Percentiles rank a stretch among this genome's conserved stretches.
Conservation (phyloP, 805 yeast genomes). For the Metschnikowia drakensbergensis region DNA sequence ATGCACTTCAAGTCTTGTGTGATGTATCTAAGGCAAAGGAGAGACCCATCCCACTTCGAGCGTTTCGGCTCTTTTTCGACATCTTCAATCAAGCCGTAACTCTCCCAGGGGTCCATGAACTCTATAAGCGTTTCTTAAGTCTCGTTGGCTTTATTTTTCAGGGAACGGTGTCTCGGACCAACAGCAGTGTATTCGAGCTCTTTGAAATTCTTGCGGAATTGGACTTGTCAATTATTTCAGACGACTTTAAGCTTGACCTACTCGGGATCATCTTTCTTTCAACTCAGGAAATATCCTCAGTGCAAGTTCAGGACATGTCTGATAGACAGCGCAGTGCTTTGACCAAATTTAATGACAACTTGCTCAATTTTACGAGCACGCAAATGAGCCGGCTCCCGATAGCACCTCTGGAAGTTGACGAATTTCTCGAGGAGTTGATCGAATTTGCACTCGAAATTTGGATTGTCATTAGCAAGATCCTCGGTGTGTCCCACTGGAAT, state of each 20-base stretch:
- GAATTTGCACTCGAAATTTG: conserved; percentile 31
- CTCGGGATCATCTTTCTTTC: conserved; percentile 12
- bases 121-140: conserved; percentile 2
- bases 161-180: background rate
- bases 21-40: conserved; percentile 16
- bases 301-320: conserved; percentile 12
- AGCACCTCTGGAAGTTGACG: conserved; percentile 22
- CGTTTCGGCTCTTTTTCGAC: conserved; percentile 18
- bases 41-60: conserved; percentile 19
- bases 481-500: conserved; percentile 31
- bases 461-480: conserved; percentile 21
- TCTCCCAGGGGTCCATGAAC: conserved; percentile 7
- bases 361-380: conserved; percentile 18
- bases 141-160: conserved; percentile 7
- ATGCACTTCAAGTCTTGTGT: conserved; percentile 19
- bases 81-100: conserved; percentile 4
- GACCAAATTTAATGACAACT: conserved; percentile 13
- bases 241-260: conserved; percentile 6
- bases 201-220: conserved; percentile 5
- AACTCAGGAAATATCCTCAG: conserved; percentile 6
- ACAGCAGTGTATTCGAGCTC: conserved; percentile 8
- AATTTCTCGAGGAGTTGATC: conserved; percentile 18
- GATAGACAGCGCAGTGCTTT: conserved; percentile 15
- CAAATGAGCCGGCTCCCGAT: conserved; percentile 38
- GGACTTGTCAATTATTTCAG: conserved; percentile 6